Conservation (phyloP, 139 green algal genomes). For the Yamagishiella unicocca region DNA sequence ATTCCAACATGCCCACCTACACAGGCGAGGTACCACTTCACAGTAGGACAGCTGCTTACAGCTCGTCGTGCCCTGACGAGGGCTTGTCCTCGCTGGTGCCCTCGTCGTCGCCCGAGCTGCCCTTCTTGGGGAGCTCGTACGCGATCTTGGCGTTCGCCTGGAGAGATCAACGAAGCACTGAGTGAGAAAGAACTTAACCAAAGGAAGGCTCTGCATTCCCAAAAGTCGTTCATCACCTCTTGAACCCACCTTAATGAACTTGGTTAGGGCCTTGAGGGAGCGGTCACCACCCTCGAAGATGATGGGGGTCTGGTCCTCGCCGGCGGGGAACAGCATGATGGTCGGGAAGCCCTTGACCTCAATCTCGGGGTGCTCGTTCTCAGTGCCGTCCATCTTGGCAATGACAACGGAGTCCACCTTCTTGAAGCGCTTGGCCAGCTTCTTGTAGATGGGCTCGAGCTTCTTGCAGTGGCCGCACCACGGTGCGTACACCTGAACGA, state of each 20-base stretch:
- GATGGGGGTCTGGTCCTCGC: conserved; percentile 51
- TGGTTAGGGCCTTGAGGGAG: conserved; percentile 74
- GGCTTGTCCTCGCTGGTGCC: conserved; percentile 7
- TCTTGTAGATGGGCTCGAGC: conserved; percentile 87
- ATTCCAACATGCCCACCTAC: no score
- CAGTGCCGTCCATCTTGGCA: conserved; percentile 87
- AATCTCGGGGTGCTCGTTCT: conserved; percentile 81
- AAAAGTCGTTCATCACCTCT: neutral
- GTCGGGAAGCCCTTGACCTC: conserved; percentile 81
- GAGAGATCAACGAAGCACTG: neutral
- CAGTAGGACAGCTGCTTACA: no score
- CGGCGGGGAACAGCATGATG: conserved; percentile 78
- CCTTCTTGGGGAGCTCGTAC: conserved; percentile 76
- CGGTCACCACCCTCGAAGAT: conserved; percentile 62
- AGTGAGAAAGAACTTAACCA: neutral
- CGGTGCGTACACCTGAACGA: conserved; percentile 84
- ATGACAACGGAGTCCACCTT: conserved; percentile 73
- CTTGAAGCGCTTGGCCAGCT: conserved; percentile 87
- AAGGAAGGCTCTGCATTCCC: neutral
- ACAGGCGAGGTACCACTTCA: no score
- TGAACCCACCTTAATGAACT: conserved; percentile 78
- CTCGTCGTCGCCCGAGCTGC: conserved; percentile 5
- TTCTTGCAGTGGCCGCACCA: conserved; percentile 94
- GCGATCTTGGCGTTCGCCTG: conserved; percentile 61
- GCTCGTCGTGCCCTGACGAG: conserved; percentile 49